phyloP scores from a whole-genome alignment of 2,329 filamentous ascomycete species.

The Periconia sp. region DNA sequence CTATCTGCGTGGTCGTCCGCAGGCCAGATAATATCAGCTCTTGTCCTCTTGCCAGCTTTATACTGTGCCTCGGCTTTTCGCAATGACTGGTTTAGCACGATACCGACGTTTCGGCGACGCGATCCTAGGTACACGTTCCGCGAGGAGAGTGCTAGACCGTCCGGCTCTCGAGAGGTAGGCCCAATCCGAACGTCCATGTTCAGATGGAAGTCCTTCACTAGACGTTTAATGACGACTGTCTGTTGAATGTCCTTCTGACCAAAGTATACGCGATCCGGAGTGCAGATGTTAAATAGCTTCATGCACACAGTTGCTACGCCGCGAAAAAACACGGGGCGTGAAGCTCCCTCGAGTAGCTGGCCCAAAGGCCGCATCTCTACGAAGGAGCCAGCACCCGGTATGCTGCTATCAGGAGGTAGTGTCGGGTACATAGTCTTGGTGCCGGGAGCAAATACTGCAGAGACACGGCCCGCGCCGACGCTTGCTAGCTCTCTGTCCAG shows the following conservation, averaged over 20 bases:
- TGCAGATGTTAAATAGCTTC: constrained; percentile 86
- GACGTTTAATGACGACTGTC: constrained; percentile 83
- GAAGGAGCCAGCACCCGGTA: constrained; percentile 83
- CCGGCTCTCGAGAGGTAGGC: constrained; percentile 74
- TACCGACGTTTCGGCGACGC: constrained; percentile 72
- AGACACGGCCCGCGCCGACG: constrained; percentile 66
- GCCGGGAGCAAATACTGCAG: constrained; percentile 84
- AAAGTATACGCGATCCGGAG: constrained; percentile 84
- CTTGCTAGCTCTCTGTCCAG: constrained; percentile 75
- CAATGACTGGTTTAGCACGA: constrained; percentile 74
- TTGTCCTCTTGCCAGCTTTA: constrained; percentile 56
- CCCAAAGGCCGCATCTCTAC: constrained; percentile 88
- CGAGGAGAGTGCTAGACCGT: constrained; percentile 89
- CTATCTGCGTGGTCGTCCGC: constrained; percentile 67
- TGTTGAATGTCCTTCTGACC: constrained; percentile 99
- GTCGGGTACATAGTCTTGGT: constrained; percentile 88
- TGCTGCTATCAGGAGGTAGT: constrained; percentile 72
- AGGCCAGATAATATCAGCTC: constrained; percentile 73
- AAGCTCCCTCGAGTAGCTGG: constrained; percentile 80
- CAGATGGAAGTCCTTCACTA: constrained; percentile 88
- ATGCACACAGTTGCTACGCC: constrained; percentile 96
- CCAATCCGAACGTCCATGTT: constrained; percentile 76
- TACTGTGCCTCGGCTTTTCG: constrained; percentile 74
- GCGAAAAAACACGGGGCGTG: constrained; percentile 91
- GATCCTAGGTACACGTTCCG: constrained; percentile 90